Base-by-base conservation (phyloP, 2,329 filamentous ascomycete genomes). In the Chaetomium sp. region DNA sequence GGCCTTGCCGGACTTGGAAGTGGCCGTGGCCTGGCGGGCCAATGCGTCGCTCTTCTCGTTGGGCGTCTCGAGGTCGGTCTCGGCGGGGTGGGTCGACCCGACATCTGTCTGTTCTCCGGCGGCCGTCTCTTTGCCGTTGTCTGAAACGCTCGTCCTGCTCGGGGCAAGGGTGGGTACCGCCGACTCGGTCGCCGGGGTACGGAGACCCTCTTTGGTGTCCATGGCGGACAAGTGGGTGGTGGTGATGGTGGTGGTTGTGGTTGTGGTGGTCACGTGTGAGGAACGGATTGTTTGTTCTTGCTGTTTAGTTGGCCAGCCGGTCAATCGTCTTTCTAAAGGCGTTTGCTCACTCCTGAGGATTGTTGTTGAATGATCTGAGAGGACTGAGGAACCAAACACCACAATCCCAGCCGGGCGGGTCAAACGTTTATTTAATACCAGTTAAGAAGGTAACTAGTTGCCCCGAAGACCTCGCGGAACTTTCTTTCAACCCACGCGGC, bases 101-200 rank as follows among this genome's bases (percentile, higher is more conserved):
- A 58, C 51, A 11, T 57, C 52, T 7, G 62, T 60, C 12, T 49
- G 47, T 27, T 63, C 58, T 7, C 61, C 63, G 38, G 49, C 47
- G 14, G 33, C 45, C 19, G 61, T 58, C n/a, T 34, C 50, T 49
- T 61, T 67, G 41, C 66, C 63, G 44, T 58, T 59, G 27, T 64
- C 64, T 40, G 59, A 59, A 2, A 59, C 47, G 56, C 66, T 68
- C 27, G 55, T 49, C 33, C 50, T 64, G 45, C 59, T 59, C 14
- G 58, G 61, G 14, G 62, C 63, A 38, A 68, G 59, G 1, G 65
- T 68, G 9, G 64, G 63, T 7, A 62, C 60, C 46, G 59, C 48
- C 6, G 60, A 65, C 35, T 58, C 59, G 36, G 59, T 14, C 3
- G 7, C 7, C n/a, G n/a, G 47, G 36, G n/a, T 7, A 1, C 35